Evolutionary conservation across 2,329 filamentous ascomycete species (phyloP), one percentile per base, ranked within the genome.

Genomic region (Dactylella cylindrospora): DNA sequence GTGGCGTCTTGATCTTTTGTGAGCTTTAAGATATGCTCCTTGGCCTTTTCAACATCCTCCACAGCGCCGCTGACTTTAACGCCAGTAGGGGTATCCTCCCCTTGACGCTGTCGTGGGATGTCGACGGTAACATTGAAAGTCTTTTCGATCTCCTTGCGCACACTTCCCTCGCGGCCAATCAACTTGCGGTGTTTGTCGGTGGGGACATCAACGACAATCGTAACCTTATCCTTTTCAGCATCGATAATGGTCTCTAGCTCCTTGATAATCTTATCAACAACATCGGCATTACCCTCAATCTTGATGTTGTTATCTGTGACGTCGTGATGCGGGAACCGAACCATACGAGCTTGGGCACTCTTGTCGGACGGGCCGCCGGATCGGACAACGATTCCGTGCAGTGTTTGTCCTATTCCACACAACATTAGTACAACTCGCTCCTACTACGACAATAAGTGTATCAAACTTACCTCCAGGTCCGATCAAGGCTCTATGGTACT

Each of bases 271-370:
- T 88, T 94, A 68, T 95, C 86, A 1, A 97, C 91, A 19, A 98
- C 78, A 31, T 84, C 83, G 65, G 82, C 84, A 40, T 86, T 85
- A 23, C 93, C 93, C 74, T 96, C 90, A 4, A 98, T 78, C 71
- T 86, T 90, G 74, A 98, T 95, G 20, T 80, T 81, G 70, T 86
- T 88, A 36, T 87, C 89, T 61, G 86, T 84, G 46, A 85, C 82
- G 55, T 95, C 90, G 66, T 88, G 84, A 72, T 90, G 90, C 54
- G 93, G 93, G 78, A 98, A 97, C 72, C 91, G 90, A 61, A 98
- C 89, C 69, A 91, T 89, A 65, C 91, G 87, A 45, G 90, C 88
- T 68, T 93, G 82, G 65, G 87, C 85, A 32, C 87, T 84, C 65
- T 85, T 82, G 70, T 95, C 90, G 68, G 90, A 86, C 29, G 90